Base-by-base conservation (phyloP, 345 rosid genomes). In the Salix exigua region DNA sequence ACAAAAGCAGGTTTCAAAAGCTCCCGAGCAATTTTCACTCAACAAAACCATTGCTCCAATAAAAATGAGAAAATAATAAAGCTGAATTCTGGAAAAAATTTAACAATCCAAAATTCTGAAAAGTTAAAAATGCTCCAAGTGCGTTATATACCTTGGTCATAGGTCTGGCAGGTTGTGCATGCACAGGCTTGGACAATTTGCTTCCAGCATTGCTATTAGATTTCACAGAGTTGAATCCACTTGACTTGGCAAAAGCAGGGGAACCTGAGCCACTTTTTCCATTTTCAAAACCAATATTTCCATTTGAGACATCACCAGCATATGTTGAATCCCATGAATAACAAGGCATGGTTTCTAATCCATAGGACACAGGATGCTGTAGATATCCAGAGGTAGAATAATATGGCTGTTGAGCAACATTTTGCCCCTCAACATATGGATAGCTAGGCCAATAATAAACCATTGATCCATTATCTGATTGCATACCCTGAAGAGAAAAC, bases 321-420 rank as follows among this genome's bases (percentile, higher is more conserved):
- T 82, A 79, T 40, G 83, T 81, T 14, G 91, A 77, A 78, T 86
- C 87, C 88, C 88, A 85, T 38, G 89, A 70, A 81, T 86, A 86
- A 78, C 83, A 84, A 72, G 87, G 84, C 73, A 78, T 40, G 46
- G 86, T 79, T 71, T 86, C 89, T 8, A 83, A 72, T 44, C 89
- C 86, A 86, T 84, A 87, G 16, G 91, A 82, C 77, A 85, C 84
- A 31, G 86, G 86, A 72, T 61, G 79, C 33, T 72, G 82, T 58
- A 75, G 11, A 66, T 82, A 88, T 66, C 88, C 91, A 17, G 87
- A 42, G 31, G 85, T 72, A 55, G 87, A 67, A 78, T 28, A 83
- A 77, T 83, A 87, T 28, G 83, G 83, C 18, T 85, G 89, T 68
- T 86, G 89, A 68, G 84, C 80, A 70, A 79, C 77, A 72, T 66